Base-by-base conservation (phyloP, 768 basidiomycete species). In the Favolaschia claudopus region DNA sequence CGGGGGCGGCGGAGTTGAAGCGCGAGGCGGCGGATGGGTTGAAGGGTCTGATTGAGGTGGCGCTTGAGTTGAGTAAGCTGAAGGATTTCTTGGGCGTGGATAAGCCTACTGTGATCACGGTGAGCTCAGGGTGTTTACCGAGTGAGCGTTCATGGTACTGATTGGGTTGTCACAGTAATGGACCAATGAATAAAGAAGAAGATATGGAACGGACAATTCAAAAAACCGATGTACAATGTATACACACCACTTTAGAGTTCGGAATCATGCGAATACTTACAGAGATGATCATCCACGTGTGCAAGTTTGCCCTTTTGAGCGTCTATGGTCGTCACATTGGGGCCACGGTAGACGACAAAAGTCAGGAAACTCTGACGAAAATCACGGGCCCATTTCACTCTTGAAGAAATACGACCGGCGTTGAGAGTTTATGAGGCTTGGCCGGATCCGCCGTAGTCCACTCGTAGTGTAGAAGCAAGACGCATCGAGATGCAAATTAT, bases 101-200 rank as follows among this genome's bases (percentile, higher is more conserved):
- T 49, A 82, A 94, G 80, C 97, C 97, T 36, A 96, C 95, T 46
- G 97, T 99, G 63, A 98, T 99, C 73, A 99, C 96, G 53, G 91
- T 92, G 69, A 55, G 53, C 37, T 4, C n/a, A n/a, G n/a, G n/a
- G 39, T 4, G 10, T 54, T 39, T 25, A 6, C 33, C 36, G n/a
- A n/a, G n/a, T 39, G 19, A 15, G 9, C 4, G n/a, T 20, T 9
- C 19, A 13, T 9, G 4, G 2, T 2, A 33, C 52, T 55, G 7
- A 55, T n/a, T 10, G 7, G 37, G 33, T 17, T 15, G 10, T 27
- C 25, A n/a, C 40, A 50, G 48, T 49, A 39, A 54, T n/a, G n/a
- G n/a, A n/a, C n/a, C n/a, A n/a, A 42, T 24, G 36, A 17, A 20
- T n/a, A 39, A 39, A 39, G 7, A 7, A 39, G n/a, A n/a, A n/a